phyloP scores from a whole-genome alignment of 176 grass and related monocot genomes.

The Oryza rufipogon region DNA sequence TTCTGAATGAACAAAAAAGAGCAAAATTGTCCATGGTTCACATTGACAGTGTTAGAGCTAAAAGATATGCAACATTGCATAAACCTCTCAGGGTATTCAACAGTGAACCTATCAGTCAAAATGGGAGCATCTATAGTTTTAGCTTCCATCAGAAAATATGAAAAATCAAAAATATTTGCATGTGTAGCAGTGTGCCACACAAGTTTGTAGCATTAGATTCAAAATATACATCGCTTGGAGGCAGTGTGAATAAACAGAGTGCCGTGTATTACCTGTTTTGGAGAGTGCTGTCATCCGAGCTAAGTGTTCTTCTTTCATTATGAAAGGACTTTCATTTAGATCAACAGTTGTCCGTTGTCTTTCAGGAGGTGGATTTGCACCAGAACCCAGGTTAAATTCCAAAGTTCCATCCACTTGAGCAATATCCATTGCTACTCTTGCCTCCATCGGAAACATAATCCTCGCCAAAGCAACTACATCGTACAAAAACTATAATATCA shows the following conservation, averaged over 20 bases:
- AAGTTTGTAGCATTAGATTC: neutral
- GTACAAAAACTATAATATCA: conserved; percentile 25
- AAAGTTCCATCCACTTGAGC: conserved; percentile 80
- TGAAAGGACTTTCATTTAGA: conserved; percentile 64
- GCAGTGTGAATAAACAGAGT: neutral
- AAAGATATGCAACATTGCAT: neutral
- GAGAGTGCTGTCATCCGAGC: conserved; percentile 79
- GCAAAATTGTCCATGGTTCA: neutral
- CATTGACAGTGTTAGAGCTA: neutral
- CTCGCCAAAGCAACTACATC: conserved; percentile 84
- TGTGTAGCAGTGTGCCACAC: neutral
- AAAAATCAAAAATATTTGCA: neutral
- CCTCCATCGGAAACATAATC: conserved; percentile 80
- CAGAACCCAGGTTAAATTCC: conserved; percentile 63
- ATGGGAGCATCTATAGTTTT: neutral
- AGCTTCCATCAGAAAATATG: neutral
- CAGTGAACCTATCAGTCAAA: neutral
- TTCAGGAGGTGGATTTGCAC: conserved; percentile 27
- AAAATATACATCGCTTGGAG: conserved; percentile 6
- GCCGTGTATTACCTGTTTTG: conserved; percentile 61
- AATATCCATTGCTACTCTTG: conserved; percentile 85
- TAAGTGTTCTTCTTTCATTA: conserved; percentile 67
- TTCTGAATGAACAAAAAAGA: no score
- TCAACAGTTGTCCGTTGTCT: conserved; percentile 46
- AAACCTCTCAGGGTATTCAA: neutral